Base-by-base conservation (phyloP, 768 basidiomycete genomes). In the Baorangia bicolor region DNA sequence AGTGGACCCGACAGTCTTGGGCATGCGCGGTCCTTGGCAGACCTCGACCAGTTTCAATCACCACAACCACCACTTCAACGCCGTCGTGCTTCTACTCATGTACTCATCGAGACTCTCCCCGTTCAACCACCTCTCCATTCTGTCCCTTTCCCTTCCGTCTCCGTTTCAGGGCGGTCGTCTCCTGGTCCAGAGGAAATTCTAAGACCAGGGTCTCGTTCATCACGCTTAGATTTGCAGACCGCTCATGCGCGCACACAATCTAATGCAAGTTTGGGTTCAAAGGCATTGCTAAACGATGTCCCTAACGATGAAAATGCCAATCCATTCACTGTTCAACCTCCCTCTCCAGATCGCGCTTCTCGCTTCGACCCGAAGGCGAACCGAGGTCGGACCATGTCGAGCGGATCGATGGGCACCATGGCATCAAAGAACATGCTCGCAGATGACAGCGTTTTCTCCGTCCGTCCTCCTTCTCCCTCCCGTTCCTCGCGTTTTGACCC, bases 401-500 rank as follows among this genome's bases (percentile, higher is more conserved):
- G 74, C 51, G 83, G 73, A 10, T 82, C 78, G 8, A 74, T 80
- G 70, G 75, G 73, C 20, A 74, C 77, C 3, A 53, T 69, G 56
- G 60, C 61, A 30, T 69, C 75, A 9, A 69, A 63, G 58, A 69
- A 66, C 43, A 55, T 73, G 20, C 64, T 78, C 39, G 67, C 71
- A 39, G 73, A 73, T 43, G 78, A 84, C 49, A 90, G 87, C 65
- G 84, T 85, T 16, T 92, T 92, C 66, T 79, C 85, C 30, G 70
- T 91, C 31, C 81, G 84, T 41, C 81, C 86, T 38, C 85, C 86
- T 23, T 81, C 80, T n/a, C 72, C 76, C 11, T 72, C 81, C 10
- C 79, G 82, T 40, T 78, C 82, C 23, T 91, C 89, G 20, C 81
- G 85, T 31, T 90, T 93, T 67, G 92, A 94, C 69, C 90, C 90